Evolutionary conservation across 345 rosid species (phyloP).

Genomic region (Acer campestre): DNA sequence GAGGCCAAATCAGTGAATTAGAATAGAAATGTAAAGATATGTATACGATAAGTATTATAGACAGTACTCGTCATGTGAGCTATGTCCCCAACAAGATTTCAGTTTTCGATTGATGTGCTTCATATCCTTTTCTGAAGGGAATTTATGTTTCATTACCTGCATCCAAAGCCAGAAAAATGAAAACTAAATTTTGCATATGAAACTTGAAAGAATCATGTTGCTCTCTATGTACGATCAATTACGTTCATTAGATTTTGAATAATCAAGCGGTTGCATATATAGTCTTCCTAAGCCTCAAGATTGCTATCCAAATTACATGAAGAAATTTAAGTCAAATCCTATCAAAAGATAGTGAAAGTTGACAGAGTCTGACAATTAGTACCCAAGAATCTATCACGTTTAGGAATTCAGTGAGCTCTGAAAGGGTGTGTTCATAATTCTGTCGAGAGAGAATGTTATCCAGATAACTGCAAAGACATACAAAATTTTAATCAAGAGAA

Average conservation of each 20-base stretch:
- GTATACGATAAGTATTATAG: slow-evolving; percentile 2
- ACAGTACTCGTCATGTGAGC: slow-evolving; percentile 77
- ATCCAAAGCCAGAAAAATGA: slow-evolving; percentile 5
- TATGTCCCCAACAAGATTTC: slow-evolving; percentile 88
- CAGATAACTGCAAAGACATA: slow-evolving; percentile 56
- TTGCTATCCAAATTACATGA: not conserved
- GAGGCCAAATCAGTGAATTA: not conserved
- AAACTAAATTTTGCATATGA: slow-evolving; percentile 16
- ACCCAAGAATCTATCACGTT: slow-evolving; percentile 66
- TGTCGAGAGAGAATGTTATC: slow-evolving; percentile 55
- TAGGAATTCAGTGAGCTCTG: slow-evolving; percentile 60
- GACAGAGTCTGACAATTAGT: slow-evolving; percentile 23
- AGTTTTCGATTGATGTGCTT: slow-evolving; percentile 92
- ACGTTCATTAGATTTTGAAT: not conserved
- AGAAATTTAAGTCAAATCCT: slow-evolving; percentile 3
- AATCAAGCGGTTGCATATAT: not conserved
- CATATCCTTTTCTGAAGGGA: slow-evolving; percentile 95
- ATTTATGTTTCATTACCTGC: slow-evolving; percentile 66
- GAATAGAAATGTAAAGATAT: not conserved
- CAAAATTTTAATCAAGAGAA: not conserved
- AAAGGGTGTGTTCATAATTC: slow-evolving; percentile 49
- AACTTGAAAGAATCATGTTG: not conserved
- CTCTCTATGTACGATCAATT: not conserved
- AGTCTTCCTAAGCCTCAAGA: not conserved
- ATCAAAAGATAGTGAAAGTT: not conserved